A percentile compares a stretch with the other conserved stretches of the same genome.
Evolutionary conservation across 805 yeast genomes (phyloP).

Genomic region (Teunomyces cretensis): DNA sequence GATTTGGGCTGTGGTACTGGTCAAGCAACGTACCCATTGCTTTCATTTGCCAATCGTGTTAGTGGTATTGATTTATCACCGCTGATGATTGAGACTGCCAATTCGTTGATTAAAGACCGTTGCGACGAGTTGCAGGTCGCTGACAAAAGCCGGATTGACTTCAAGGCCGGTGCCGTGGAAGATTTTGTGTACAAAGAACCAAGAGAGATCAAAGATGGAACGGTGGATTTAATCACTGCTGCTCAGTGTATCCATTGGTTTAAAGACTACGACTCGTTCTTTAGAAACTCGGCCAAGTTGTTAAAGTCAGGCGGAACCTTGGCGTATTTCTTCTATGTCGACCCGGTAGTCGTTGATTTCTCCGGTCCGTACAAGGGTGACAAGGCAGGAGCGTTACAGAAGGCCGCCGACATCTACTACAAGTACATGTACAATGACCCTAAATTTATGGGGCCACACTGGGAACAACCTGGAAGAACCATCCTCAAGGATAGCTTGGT

Average conservation of each 20-base stretch:
- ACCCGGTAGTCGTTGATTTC: slow-evolving; percentile 35
- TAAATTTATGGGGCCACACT: slow-evolving; percentile 58
- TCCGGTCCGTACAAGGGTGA: slow-evolving; percentile 15
- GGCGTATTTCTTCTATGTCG: slow-evolving; percentile 44
- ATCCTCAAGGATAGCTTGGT: slow-evolving; percentile 46
- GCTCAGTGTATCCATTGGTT: slow-evolving; percentile 47
- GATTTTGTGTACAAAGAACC: slow-evolving; percentile 18
- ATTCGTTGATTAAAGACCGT: slow-evolving; percentile 21
- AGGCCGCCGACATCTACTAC: slow-evolving; percentile 29
- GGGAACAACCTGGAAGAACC: slow-evolving; percentile 84
- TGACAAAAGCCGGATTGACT: slow-evolving; percentile 27
- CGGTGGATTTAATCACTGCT: slow-evolving; percentile 39
- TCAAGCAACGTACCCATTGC: slow-evolving; percentile 46
- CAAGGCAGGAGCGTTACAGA: slow-evolving; percentile 15
- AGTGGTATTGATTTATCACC: slow-evolving; percentile 49
- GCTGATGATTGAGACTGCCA: slow-evolving; percentile 49
- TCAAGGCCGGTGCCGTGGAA: slow-evolving; percentile 35
- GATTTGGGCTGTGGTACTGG: slow-evolving; percentile 58
- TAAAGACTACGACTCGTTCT: slow-evolving; percentile 30
- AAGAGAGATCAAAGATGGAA: slow-evolving; percentile 14
- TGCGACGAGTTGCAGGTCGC: slow-evolving; percentile 23
- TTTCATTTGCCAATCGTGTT: slow-evolving; percentile 36
- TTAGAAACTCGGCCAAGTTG: slow-evolving; percentile 31
- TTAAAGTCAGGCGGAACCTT: slow-evolving; percentile 42
- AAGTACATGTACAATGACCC: slow-evolving; percentile 44